A percentile compares a stretch with the other conserved stretches of the same genome.
phyloP scores from a whole-genome alignment of 2,329 filamentous ascomycete genomes.

The Ceratocystis cubensis region DNA sequence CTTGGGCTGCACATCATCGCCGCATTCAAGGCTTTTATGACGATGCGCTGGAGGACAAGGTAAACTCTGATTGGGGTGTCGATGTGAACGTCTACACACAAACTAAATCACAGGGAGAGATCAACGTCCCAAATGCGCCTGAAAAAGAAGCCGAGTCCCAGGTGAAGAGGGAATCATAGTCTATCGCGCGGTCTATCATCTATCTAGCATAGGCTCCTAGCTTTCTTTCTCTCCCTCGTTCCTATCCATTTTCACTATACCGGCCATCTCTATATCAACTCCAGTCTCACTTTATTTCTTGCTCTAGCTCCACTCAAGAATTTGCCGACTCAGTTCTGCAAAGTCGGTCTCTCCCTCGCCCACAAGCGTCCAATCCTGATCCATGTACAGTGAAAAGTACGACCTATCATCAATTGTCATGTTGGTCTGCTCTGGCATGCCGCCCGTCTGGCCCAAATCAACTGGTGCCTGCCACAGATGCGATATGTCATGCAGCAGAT shows the following conservation, averaged over 20 bases:
- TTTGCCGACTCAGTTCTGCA: conserved; percentile 18
- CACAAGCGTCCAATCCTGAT: conserved; percentile 20
- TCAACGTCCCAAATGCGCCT: not conserved
- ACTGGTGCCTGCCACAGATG: conserved; percentile 19
- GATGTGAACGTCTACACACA: not conserved
- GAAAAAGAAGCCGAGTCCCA: conserved; percentile 8
- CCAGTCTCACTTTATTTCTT: not conserved
- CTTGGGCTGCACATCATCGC: conserved; percentile 39
- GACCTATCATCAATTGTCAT: conserved; percentile 18
- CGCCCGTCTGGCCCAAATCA: conserved; percentile 14
- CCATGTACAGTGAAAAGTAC: conserved; percentile 20
- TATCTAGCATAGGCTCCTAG: not conserved
- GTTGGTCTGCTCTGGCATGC: conserved; percentile 13
- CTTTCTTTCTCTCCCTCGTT: not conserved
- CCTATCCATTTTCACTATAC: not conserved
- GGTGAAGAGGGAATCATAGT: not conserved
- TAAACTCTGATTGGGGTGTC: conserved; percentile 37
- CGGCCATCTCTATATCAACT: not conserved
- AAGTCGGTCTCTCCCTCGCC: conserved; percentile 20
- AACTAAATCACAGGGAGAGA: not conserved
- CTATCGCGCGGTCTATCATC: conserved; percentile 1
- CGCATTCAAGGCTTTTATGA: conserved; percentile 40
- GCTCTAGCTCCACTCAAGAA: conserved; percentile 19
- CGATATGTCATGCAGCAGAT: conserved; percentile 19
- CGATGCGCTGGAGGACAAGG: conserved; percentile 33